phyloP scores from a whole-genome alignment of 2,329 filamentous ascomycete genomes.

The Colletotrichum euphorbiae region DNA sequence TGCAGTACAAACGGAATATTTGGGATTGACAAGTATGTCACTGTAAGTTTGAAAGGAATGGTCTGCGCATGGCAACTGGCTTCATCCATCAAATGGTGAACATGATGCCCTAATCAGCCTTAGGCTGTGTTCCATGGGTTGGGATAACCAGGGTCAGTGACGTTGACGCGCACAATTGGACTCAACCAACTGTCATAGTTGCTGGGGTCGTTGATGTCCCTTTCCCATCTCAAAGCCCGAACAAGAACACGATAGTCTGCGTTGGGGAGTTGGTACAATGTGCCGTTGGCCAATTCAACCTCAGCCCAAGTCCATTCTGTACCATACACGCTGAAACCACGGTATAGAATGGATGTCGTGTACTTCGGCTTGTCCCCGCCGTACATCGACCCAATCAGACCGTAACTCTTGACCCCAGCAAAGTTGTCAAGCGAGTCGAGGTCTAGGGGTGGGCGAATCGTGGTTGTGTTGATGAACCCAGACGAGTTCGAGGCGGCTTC shows the following conservation, averaged over 20 bases:
- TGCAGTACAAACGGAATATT: not conserved
- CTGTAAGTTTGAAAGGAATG: not conserved
- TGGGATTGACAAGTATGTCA: not conserved
- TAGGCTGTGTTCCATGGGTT: slow-evolving; percentile 24
- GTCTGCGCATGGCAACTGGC: too few relatives aligned
- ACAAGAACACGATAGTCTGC: slow-evolving; percentile 33
- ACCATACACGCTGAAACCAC: slow-evolving; percentile 26
- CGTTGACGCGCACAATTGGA: slow-evolving; percentile 23
- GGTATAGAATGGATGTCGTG: slow-evolving; percentile 10
- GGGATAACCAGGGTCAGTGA: slow-evolving; percentile 24
- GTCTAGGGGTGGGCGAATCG: slow-evolving; percentile 4
- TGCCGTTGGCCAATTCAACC: slow-evolving; percentile 28
- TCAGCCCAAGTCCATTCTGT: slow-evolving; percentile 28
- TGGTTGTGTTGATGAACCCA: not conserved
- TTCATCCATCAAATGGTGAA: too few relatives aligned
- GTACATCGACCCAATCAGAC: slow-evolving; percentile 22
- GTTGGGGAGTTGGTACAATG: slow-evolving; percentile 30
- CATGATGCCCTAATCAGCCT: not conserved
- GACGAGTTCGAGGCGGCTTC: not conserved
- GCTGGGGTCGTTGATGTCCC: slow-evolving; percentile 1
- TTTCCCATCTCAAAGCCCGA: slow-evolving; percentile 20
- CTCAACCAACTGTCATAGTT: slow-evolving; percentile 36
- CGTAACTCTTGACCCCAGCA: slow-evolving; percentile 27
- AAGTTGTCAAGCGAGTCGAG: slow-evolving; percentile 22
- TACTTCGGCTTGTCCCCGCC: slow-evolving; percentile 22